Conservation (phyloP, 2,329 filamentous ascomycete genomes). For the Colletotrichum destructivum region DNA sequence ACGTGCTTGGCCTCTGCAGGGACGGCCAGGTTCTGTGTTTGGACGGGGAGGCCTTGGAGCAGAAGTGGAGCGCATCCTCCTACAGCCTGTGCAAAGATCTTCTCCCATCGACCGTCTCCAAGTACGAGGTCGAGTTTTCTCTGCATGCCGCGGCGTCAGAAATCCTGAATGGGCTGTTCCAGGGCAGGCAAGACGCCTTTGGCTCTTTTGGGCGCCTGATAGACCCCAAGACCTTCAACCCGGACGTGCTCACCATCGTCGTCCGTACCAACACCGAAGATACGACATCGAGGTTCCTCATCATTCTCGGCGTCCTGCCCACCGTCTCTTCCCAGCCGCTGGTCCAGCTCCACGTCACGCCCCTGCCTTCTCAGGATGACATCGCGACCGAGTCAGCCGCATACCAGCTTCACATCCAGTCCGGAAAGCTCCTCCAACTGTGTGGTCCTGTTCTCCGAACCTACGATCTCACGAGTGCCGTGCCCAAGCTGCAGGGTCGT, state of each 20-base stretch:
- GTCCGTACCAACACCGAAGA: conserved; percentile 51
- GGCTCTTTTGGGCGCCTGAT: conserved; percentile 65
- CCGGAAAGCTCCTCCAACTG: conserved; percentile 76
- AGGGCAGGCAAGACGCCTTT: conserved; percentile 67
- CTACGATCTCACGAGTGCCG: conserved; percentile 74
- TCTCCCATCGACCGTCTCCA: conserved; percentile 49
- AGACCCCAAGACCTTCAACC: conserved; percentile 59
- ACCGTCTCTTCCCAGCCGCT: conserved; percentile 47
- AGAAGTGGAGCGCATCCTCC: conserved; percentile 63
- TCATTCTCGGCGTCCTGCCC: conserved; percentile 51
- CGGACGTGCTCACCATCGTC: conserved; percentile 70
- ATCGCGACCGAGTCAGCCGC: conserved; percentile 41
- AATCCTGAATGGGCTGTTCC: conserved; percentile 69
- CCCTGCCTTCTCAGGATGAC: conserved; percentile 49
- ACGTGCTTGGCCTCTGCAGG: conserved; percentile 70
- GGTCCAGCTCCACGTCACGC: conserved; percentile 58
- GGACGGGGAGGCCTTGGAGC: conserved; percentile 67
- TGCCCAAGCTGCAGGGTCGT: conserved; percentile 72
- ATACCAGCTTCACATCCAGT: conserved; percentile 74
- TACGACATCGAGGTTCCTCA: conserved; percentile 49
- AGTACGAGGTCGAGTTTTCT: conserved; percentile 65
- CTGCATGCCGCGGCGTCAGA: conserved; percentile 63
- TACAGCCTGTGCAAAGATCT: conserved; percentile 60
- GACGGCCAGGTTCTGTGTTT: conserved; percentile 75
- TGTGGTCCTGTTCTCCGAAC: conserved; percentile 67